Percentiles rank a stretch among this genome's conserved stretches.
Conservation (phyloP, 2,329 filamentous ascomycete genomes). For the Fusarium succisae region DNA sequence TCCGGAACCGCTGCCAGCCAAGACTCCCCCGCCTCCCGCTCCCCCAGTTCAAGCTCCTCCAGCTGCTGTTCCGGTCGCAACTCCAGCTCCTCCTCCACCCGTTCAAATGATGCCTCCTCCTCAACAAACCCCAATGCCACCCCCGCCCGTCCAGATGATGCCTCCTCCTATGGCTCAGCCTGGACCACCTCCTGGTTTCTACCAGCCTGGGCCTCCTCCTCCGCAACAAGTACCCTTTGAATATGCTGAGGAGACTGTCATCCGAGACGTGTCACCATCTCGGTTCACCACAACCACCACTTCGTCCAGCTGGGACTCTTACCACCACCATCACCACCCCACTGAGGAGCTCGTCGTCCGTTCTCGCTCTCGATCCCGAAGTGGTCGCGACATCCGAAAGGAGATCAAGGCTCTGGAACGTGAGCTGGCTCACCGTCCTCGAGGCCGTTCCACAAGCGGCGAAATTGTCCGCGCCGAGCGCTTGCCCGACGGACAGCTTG, state of each 20-base stretch:
- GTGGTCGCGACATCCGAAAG: conserved; percentile 72
- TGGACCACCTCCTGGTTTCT: conserved; percentile 42
- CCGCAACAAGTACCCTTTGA: conserved; percentile 49
- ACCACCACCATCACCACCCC: conserved; percentile 44
- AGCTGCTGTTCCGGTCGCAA: conserved; percentile 41
- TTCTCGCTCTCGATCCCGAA: conserved; percentile 54
- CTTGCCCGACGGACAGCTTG: conserved; percentile 67
- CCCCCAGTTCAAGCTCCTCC: conserved; percentile 28
- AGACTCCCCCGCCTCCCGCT: conserved; percentile 39
- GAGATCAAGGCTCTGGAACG: conserved; percentile 78
- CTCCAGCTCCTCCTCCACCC: conserved; percentile 37
- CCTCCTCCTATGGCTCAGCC: conserved; percentile 23
- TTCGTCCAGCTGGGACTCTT: conserved; percentile 46
- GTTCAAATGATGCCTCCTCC: conserved; percentile 40
- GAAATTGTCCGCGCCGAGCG: conserved; percentile 67
- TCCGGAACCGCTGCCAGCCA: conserved; percentile 49
- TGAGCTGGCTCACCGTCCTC: conserved; percentile 50
- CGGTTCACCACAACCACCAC: conserved; percentile 53
- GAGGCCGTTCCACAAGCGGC: conserved; percentile 53
- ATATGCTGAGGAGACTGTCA: conserved; percentile 54
- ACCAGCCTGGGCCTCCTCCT: conserved; percentile 45
- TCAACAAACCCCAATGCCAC: conserved; percentile 5
- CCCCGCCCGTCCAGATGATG: not conserved
- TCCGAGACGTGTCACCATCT: conserved; percentile 61
- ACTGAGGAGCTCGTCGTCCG: conserved; percentile 53